Conservation (phyloP, 495 filamentous ascomycete species). For the Poronia punctata region DNA sequence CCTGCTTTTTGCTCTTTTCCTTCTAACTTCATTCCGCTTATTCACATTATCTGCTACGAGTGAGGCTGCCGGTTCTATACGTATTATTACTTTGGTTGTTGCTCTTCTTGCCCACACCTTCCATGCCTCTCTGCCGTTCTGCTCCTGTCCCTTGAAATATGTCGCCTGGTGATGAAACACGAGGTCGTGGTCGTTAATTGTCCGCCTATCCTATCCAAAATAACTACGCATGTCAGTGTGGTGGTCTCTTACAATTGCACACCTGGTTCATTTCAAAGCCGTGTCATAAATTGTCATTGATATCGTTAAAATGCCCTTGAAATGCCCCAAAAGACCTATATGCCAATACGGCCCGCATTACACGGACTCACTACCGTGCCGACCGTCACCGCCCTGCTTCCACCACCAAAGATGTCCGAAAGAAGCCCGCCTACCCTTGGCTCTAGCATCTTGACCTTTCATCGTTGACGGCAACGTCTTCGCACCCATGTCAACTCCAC, state of each 20-base stretch:
- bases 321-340: slow-evolving; percentile 24
- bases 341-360: slow-evolving; percentile 18
- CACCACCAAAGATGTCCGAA: slow-evolving; percentile 13
- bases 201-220: too few relatives aligned
- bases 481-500: slow-evolving; percentile 18
- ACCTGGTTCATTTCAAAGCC: background rate
- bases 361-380: slow-evolving; percentile 16
- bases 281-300: slow-evolving; percentile 26
- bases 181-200: too few relatives aligned
- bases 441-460: slow-evolving; percentile 18
- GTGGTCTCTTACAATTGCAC: too few relatives aligned
- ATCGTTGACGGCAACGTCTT: slow-evolving; percentile 22
- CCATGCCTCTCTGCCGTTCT: too few relatives aligned
- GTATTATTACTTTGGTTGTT: background rate
- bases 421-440: slow-evolving; percentile 16
- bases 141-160: too few relatives aligned
- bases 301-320: slow-evolving; percentile 27
- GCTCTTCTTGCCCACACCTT: too few relatives aligned
- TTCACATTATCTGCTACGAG: background rate
- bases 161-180: too few relatives aligned
- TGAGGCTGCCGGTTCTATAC: background rate
- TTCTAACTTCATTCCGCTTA: slow-evolving; percentile 1
- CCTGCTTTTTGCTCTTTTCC: slow-evolving; percentile 13
- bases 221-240: too few relatives aligned
- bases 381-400: slow-evolving; percentile 10